These are phyloP conservation scores for Apophysomyces sp. DNA, from an alignment of 371 early-diverging fungal genomes.

Conservation along the genomic window DNA sequence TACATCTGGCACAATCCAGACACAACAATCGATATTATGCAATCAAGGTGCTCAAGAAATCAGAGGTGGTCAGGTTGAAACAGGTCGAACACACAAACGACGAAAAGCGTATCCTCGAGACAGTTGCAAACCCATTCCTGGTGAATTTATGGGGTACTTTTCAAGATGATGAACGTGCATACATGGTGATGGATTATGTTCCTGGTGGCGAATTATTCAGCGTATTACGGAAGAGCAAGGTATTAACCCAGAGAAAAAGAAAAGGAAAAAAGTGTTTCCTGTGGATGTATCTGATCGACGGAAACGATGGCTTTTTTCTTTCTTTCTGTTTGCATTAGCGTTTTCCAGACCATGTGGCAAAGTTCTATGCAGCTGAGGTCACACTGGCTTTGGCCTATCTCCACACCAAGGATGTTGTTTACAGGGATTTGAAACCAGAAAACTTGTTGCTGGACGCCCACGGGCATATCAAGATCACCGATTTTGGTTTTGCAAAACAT, in stretches of 20 bases:
- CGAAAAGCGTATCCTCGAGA: slow-evolving; percentile 82
- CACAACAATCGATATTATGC: slow-evolving; percentile 89
- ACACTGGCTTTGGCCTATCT: slow-evolving; percentile 82
- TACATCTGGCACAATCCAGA: slow-evolving; percentile 82
- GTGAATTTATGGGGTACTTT: slow-evolving; percentile 93
- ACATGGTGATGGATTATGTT: slow-evolving; percentile 95
- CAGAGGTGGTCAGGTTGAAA: slow-evolving; percentile 90
- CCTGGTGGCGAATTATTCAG: slow-evolving; percentile 95
- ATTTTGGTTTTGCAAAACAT: slow-evolving; percentile 99
- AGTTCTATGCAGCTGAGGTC: slow-evolving; percentile 79
- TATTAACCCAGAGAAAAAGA: slow-evolving; percentile 12
- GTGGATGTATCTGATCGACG: too few relatives aligned
- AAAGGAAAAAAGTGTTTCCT: slow-evolving; percentile 1
- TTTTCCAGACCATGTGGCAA: slow-evolving; percentile 90
- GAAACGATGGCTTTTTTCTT: not conserved
- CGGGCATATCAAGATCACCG: slow-evolving; percentile 98
- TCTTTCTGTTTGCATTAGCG: slow-evolving; percentile 43
- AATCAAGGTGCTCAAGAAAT: slow-evolving; percentile 90
- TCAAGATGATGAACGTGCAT: slow-evolving; percentile 85
- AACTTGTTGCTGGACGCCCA: slow-evolving; percentile 88
- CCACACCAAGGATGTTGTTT: slow-evolving; percentile 86
- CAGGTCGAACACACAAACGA: slow-evolving; percentile 91
- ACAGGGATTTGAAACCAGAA: slow-evolving; percentile 96
- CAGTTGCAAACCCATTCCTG: slow-evolving; percentile 87
- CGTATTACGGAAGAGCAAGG: slow-evolving; percentile 64